Base-by-base conservation (phyloP, 441 rosid species). In the Populus hybrid region DNA sequence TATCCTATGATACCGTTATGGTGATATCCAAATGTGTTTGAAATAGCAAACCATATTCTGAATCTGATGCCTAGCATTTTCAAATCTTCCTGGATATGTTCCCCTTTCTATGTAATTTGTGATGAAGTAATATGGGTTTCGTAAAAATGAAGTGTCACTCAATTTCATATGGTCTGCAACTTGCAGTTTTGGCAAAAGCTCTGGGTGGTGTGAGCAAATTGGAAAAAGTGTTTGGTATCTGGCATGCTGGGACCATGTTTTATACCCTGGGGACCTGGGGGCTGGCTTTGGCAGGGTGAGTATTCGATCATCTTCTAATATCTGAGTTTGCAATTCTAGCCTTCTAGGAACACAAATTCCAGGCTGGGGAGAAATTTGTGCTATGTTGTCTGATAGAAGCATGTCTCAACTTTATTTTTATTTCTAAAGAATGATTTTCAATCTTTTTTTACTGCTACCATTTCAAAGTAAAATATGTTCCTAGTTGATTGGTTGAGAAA, bases 211-310 rank as follows among this genome's bases (percentile, higher is more conserved):
- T 86, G 77, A 88, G 92, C 90, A 95, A 89, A 78, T 78, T 91
- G 81, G 98, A 91, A 85, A 91, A 82, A 81, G 80, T 89, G 46
- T 80, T 95, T 34, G 84, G 80, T 83, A 89, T 93, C 81, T 95
- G 99, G 98, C 93, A 92, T 78, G 98, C 93, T 23, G 97, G 98
- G 54, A 89, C 83, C 80, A 77, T 92, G 88, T 91, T 95, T 81
- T 93, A 93, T 75, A 76, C 94, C 7, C 81, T 95, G 24, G 87
- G 97, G 68, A 91, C 97, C 7, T 93, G 97, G 97, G 99, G 98
- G 74, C 94, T 95, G 34, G 92, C 94, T 20, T 71, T 90, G 36
- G 80, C 84, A 10, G 96, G 96, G 96, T 92, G 68, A 73, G 84
- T 83, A 73, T 28, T 20, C 34, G 3, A 35, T 28, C 11, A 65